Conservation (phyloP, 805 yeast genomes). For the Saccharomycopsis selenospora region DNA sequence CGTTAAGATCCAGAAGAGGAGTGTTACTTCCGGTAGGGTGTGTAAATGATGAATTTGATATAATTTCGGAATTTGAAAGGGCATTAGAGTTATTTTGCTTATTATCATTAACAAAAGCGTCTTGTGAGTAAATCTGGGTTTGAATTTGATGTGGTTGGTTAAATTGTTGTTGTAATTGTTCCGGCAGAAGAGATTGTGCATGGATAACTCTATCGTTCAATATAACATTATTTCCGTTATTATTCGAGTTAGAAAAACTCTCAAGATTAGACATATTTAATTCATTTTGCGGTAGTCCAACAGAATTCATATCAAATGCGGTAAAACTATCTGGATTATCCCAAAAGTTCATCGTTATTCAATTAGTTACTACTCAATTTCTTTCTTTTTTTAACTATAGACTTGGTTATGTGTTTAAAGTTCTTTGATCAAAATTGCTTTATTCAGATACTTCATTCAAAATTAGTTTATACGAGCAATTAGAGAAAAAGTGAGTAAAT, state of each 20-base stretch:
- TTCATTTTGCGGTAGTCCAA: not conserved
- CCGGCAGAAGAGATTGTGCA: not conserved
- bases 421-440: too few species aligned
- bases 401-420: too few species aligned
- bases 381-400: too few species aligned
- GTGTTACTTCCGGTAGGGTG: not conserved
- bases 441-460: too few species aligned
- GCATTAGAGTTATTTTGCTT: not conserved
- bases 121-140: not conserved
- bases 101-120: too few species aligned
- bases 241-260: not conserved
- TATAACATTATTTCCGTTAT: not conserved
- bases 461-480: too few species aligned
- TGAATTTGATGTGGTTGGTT: not conserved
- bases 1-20: slow-evolving; percentile 1
- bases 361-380: too few species aligned
- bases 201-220: not conserved
- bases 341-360: slow-evolving; percentile 2
- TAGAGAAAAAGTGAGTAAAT: too few species aligned
- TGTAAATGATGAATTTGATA: not conserved
- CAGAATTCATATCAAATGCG: not conserved
- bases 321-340: not conserved
- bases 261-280: not conserved
- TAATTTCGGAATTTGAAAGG: not conserved
- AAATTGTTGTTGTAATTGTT: not conserved